These are phyloP conservation scores for Abrus pulchellus DNA, from an alignment of 306 rosid species.

Conservation along the genomic window DNA sequence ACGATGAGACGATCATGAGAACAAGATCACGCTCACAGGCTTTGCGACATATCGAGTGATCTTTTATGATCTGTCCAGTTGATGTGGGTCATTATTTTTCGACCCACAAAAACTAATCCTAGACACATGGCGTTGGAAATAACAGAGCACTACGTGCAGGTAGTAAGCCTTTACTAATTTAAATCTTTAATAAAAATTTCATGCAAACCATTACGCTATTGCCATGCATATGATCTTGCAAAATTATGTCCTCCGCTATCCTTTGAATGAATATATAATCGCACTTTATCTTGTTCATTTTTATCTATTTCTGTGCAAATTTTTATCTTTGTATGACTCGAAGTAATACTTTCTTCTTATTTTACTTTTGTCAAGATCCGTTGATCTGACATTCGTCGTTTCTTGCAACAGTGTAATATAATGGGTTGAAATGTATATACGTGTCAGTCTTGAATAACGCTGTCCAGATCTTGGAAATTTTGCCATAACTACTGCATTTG, in stretches of 20 bases:
- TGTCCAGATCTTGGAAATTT: conserved; percentile 44
- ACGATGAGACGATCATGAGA: conserved; percentile 91
- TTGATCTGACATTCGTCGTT: conserved; percentile 36
- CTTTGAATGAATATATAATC: conserved; percentile 19
- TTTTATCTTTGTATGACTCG: background rate
- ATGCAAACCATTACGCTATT: conserved; percentile 37
- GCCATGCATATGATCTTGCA: conserved; percentile 11
- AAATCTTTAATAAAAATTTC: conserved; percentile 19
- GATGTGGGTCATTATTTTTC: conserved; percentile 54
- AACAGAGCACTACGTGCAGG: conserved; percentile 55
- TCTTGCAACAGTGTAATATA: conserved; percentile 57
- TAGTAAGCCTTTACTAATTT: conserved; percentile 43
- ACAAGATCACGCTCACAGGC: conserved; percentile 84
- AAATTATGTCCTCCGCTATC: conserved; percentile 21
- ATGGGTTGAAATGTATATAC: conserved; percentile 47
- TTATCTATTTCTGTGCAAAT: conserved; percentile 7
- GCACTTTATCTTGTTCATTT: conserved; percentile 8
- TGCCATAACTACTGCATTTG: conserved; percentile 44
- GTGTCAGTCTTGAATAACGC: conserved; percentile 47
- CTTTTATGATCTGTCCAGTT: conserved; percentile 53
- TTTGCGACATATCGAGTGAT: conserved; percentile 63
- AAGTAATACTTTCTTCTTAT: background rate
- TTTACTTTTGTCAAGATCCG: conserved; percentile 7
- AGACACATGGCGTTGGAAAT: conserved; percentile 54
- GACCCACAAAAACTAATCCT: conserved; percentile 56